These are phyloP conservation scores for Passalora sequoiae DNA, from an alignment of 2,329 filamentous ascomycete genomes.

Conservation along the genomic window DNA sequence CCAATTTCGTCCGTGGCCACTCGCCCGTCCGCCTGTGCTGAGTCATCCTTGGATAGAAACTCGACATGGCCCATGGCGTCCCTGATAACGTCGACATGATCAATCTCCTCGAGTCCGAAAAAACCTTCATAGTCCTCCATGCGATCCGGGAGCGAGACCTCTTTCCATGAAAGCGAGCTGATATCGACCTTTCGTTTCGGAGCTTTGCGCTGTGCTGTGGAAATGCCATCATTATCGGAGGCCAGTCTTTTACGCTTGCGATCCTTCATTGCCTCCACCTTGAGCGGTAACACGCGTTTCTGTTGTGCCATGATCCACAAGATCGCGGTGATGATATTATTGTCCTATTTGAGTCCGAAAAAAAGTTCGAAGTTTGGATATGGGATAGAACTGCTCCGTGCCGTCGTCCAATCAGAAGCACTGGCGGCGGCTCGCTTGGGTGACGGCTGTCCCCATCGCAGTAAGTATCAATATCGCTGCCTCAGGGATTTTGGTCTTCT, in stretches of 20 bases:
- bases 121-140: slow-evolving; percentile 91
- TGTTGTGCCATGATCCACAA: slow-evolving; percentile 16
- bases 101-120: slow-evolving; percentile 84
- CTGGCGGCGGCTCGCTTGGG: no score
- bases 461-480: no score
- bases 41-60: slow-evolving; percentile 27
- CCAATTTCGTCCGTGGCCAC: slow-evolving; percentile 32
- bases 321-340: no score
- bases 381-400: neutral
- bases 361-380: neutral
- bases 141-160: slow-evolving; percentile 65
- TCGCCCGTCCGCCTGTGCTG: slow-evolving; percentile 21
- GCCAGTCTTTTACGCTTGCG: slow-evolving; percentile 43
- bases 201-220: slow-evolving; percentile 12
- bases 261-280: slow-evolving; percentile 38
- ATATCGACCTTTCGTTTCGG: slow-evolving; percentile 18
- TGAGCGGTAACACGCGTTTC: slow-evolving; percentile 37
- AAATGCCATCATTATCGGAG: slow-evolving; percentile 5
- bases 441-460: no score
- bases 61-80: slow-evolving; percentile 43
- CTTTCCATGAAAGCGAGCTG: slow-evolving; percentile 53
- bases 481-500: no score
- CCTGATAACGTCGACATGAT: slow-evolving; percentile 79
- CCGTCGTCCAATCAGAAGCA: no score
- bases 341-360: neutral